A percentile compares a stretch with the other conserved stretches of the same genome.
Evolutionary conservation across 805 yeast species (phyloP).

Genomic region (Helenozyma rhizophorensis): DNA sequence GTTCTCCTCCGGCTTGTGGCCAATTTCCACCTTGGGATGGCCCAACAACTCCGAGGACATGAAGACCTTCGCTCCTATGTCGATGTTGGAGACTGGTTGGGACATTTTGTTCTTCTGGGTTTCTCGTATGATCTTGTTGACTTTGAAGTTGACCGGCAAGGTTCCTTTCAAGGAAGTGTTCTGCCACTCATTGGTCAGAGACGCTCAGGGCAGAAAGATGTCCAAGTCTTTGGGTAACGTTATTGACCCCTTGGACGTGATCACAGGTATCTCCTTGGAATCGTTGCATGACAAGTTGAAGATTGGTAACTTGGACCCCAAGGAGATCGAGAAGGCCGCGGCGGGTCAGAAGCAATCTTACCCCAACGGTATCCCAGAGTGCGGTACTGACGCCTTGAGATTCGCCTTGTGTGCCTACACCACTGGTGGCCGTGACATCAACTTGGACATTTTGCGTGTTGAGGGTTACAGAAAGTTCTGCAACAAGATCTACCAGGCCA

Average conservation of each 20-base stretch:
- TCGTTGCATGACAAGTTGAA: constrained; percentile 72
- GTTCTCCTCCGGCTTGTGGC: constrained; percentile 99
- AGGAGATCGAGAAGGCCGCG: constrained; percentile 81
- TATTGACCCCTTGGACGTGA: constrained; percentile 92
- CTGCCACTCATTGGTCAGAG: constrained; percentile 98
- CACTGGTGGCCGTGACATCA: constrained; percentile 98
- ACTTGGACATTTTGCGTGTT: constrained; percentile 91
- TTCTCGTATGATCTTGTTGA: constrained; percentile 89
- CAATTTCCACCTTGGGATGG: constrained; percentile 96
- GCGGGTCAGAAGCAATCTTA: constrained; percentile 84
- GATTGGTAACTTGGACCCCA: constrained; percentile 82
- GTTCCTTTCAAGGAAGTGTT: constrained; percentile 95
- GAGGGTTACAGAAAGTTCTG: constrained; percentile 99
- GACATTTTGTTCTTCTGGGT: constrained; percentile 99
- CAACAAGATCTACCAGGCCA: constrained; percentile 98
- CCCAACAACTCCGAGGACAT: constrained; percentile 74
- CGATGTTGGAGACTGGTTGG: constrained; percentile 98
- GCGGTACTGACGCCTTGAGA: constrained; percentile 98
- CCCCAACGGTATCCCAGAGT: constrained; percentile 97
- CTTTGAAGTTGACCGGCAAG: constrained; percentile 83
- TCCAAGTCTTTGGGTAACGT: constrained; percentile 97
- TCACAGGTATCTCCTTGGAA: constrained; percentile 78
- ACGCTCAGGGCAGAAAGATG: constrained; percentile 99
- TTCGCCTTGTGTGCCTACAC: constrained; percentile 98
- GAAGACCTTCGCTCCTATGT: constrained; percentile 80